phyloP scores from a whole-genome alignment of 345 rosid genomes.

The Eutrema heterophyllum region DNA sequence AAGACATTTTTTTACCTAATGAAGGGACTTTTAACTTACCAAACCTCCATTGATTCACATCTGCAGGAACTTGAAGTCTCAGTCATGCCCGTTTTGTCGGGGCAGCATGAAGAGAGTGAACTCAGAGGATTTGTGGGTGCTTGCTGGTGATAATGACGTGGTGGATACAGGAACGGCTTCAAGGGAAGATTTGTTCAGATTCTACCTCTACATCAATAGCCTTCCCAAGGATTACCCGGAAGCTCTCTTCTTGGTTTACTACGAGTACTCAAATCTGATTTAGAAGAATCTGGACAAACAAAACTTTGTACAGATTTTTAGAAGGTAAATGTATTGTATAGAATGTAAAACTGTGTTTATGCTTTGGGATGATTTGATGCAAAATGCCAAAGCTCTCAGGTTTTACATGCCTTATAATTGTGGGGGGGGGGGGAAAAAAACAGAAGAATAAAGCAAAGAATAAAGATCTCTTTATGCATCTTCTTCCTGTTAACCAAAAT shows the following conservation, averaged over 20 bases:
- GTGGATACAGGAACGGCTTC: constrained; percentile 65
- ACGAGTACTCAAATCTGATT: constrained; percentile 50
- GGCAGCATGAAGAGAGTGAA: constrained; percentile 96
- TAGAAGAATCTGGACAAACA: constrained; percentile 28
- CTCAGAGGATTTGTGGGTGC: constrained; percentile 98
- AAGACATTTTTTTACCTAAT: neutral
- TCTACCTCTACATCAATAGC: constrained; percentile 78
- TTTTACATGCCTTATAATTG: constrained; percentile 19
- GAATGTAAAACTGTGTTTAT: constrained; percentile 21
- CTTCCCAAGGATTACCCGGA: constrained; percentile 86
- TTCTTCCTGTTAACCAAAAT: neutral
- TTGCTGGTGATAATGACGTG: constrained; percentile 78
- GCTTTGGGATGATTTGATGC: constrained; percentile 20
- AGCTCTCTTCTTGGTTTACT: constrained; percentile 79
- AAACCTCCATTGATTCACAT: neutral
- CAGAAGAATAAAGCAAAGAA: constrained; percentile 2
- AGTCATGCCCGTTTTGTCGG: constrained; percentile 96
- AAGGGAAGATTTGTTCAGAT: constrained; percentile 68
- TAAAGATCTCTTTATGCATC: neutral
- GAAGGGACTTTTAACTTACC: neutral
- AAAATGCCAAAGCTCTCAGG: constrained; percentile 24
- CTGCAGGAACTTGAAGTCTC: constrained; percentile 80
- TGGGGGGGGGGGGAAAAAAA: neutral
- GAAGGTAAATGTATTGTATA: constrained; percentile 15
- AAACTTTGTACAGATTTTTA: constrained; percentile 29